Evolutionary conservation across 1,139 yeast genomes (phyloP).

Genomic region (Yamadazyma friedrichii): DNA sequence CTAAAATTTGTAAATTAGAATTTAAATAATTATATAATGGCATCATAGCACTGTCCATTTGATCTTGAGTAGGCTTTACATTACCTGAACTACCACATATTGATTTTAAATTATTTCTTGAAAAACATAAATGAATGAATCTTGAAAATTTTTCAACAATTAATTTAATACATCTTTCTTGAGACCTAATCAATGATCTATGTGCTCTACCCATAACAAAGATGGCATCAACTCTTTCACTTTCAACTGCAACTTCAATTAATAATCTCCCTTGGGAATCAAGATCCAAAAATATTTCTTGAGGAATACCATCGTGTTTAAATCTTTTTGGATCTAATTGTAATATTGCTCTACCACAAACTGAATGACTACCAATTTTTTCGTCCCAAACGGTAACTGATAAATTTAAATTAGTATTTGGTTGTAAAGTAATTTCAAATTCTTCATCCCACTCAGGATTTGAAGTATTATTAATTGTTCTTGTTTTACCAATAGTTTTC

Average conservation of each 20-base stretch:
- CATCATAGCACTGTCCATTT: constrained; percentile 65
- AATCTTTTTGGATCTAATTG: constrained; percentile 65
- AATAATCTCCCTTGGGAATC: constrained; percentile 67
- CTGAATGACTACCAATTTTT: constrained; percentile 54
- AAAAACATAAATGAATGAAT: constrained; percentile 41
- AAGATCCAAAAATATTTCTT: constrained; percentile 58
- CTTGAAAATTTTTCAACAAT: constrained; percentile 62
- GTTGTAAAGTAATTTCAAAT: constrained; percentile 57
- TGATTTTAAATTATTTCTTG: constrained; percentile 46
- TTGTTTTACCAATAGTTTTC: constrained; percentile 67
- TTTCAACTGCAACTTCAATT: constrained; percentile 71
- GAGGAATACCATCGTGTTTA: constrained; percentile 67
- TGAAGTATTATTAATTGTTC: constrained; percentile 57
- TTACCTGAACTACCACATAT: constrained; percentile 54
- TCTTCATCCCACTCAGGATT: constrained; percentile 91
- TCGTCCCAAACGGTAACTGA: constrained; percentile 78
- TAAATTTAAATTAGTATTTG: constrained; percentile 42
- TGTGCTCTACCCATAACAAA: constrained; percentile 79
- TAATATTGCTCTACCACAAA: constrained; percentile 68
- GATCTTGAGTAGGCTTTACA: constrained; percentile 47
- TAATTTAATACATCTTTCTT: constrained; percentile 61
- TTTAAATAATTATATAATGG: constrained; percentile 78
- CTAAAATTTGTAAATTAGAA: constrained; percentile 64
- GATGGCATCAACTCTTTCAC: constrained; percentile 73
- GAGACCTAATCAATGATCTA: constrained; percentile 59